phyloP scores from a whole-genome alignment of 192 early-diverging fungal genomes.

The Umbelopsis vinacea region DNA sequence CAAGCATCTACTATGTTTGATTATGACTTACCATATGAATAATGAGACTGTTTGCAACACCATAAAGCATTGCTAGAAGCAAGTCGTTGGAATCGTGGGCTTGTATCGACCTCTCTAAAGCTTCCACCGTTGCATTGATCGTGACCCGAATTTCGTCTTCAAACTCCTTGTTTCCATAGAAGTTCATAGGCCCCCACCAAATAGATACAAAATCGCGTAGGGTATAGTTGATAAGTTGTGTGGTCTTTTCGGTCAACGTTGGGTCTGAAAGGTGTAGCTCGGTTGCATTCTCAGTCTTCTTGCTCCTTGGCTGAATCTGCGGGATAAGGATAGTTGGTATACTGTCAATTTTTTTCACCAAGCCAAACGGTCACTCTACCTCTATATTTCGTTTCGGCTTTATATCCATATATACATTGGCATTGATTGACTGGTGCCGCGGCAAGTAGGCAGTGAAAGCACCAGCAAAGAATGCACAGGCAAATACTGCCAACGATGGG shows the following conservation, averaged over 20 bases:
- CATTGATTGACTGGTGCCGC: not conserved
- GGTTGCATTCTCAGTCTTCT: not conserved
- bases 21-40: constrained; percentile 54
- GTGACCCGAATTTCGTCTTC: constrained; percentile 19
- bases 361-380: not conserved
- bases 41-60: constrained; percentile 58
- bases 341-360: not conserved
- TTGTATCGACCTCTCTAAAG: constrained; percentile 33
- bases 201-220: constrained; percentile 33
- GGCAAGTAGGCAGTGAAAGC: constrained; percentile 6
- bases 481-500: not conserved
- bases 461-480: constrained; percentile 2
- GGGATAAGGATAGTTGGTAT: too few species aligned
- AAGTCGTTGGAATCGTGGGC: constrained; percentile 48
- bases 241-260: constrained; percentile 16
- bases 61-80: constrained; percentile 52
- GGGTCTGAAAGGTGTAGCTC: constrained; percentile 31
- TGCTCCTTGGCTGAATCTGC: not conserved
- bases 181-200: constrained; percentile 41
- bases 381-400: constrained; percentile 13
- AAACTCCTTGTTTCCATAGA: constrained; percentile 18
- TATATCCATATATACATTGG: constrained; percentile 2
- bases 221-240: constrained; percentile 19
- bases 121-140: constrained; percentile 27
- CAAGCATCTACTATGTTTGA: not conserved